Percentiles rank a stretch among this genome's conserved stretches.
phyloP scores from a whole-genome alignment of 306 rosid genomes.

The Sicyos baderoa region DNA sequence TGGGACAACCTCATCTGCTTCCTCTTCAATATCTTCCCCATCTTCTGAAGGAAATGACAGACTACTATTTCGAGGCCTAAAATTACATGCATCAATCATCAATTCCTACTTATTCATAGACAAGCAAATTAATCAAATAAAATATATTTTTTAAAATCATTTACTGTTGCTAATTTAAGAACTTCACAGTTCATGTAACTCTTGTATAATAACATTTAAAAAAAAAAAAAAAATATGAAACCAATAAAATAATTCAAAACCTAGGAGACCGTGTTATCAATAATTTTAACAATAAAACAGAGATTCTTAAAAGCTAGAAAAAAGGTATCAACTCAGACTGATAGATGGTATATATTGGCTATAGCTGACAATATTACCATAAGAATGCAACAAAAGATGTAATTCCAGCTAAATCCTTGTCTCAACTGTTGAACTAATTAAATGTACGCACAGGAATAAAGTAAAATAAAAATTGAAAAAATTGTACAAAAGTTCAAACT shows the following conservation, averaged over 20 bases:
- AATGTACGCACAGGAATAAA: background rate
- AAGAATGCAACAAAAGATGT: background rate
- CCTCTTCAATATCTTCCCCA: constrained; percentile 93
- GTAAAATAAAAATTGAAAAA: background rate
- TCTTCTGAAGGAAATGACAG: constrained; percentile 79
- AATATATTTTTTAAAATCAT: background rate
- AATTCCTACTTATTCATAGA: constrained; percentile 23
- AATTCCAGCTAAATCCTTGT: background rate
- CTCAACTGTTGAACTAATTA: background rate
- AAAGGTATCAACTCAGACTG: background rate
- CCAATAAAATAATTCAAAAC: background rate
- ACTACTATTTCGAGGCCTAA: constrained; percentile 94
- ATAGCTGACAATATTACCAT: background rate
- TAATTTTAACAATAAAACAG: background rate
- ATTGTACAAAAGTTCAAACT: background rate
- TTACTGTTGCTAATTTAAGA: background rate
- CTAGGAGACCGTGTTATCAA: background rate
- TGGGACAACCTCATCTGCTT: constrained; percentile 96
- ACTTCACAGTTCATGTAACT: background rate
- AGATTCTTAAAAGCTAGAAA: background rate
- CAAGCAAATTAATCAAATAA: constrained; percentile 13
- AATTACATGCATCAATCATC: constrained; percentile 25
- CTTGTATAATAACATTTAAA: background rate
- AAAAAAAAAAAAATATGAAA: no score
- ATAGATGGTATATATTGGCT: background rate